phyloP scores from a whole-genome alignment of 768 basidiomycete genomes.

The Auriscalpium microsporum region DNA sequence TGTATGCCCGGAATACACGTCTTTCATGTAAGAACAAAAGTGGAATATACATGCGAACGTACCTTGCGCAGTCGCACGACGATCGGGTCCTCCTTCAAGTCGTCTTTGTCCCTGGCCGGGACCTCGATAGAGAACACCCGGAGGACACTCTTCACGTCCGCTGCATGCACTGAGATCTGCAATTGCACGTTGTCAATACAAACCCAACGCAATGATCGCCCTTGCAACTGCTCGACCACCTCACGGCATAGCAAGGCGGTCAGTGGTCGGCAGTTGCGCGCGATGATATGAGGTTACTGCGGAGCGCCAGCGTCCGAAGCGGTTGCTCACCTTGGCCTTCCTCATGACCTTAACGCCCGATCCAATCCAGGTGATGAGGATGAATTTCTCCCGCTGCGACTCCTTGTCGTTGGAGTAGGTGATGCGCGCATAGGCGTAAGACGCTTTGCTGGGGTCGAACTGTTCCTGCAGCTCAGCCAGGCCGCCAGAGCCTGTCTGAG shows the following conservation, averaged over 20 bases:
- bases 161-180: constrained; percentile 86
- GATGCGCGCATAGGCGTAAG: constrained; percentile 79
- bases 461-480: constrained; percentile 66
- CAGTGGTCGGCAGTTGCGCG: background rate
- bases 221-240: background rate
- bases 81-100: constrained; percentile 84
- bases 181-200: constrained; percentile 15
- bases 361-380: constrained; percentile 81
- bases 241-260: background rate
- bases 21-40: constrained; percentile 9
- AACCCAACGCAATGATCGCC: background rate
- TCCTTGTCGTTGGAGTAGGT: constrained; percentile 83
- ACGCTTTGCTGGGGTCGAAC: constrained; percentile 67
- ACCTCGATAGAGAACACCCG: constrained; percentile 82
- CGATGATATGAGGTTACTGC: background rate
- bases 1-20: constrained; percentile 21
- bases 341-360: constrained; percentile 82
- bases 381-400: constrained; percentile 82
- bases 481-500: constrained; percentile 73
- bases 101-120: constrained; percentile 71
- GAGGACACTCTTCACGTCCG: constrained; percentile 79
- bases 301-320: constrained; percentile 12
- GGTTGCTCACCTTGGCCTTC: constrained; percentile 66
- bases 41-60: constrained; percentile 21
- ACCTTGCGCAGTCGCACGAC: constrained; percentile 77